These are phyloP conservation scores for Dentipellis fragilis DNA, from an alignment of 768 basidiomycete species.

Conservation along the genomic window DNA sequence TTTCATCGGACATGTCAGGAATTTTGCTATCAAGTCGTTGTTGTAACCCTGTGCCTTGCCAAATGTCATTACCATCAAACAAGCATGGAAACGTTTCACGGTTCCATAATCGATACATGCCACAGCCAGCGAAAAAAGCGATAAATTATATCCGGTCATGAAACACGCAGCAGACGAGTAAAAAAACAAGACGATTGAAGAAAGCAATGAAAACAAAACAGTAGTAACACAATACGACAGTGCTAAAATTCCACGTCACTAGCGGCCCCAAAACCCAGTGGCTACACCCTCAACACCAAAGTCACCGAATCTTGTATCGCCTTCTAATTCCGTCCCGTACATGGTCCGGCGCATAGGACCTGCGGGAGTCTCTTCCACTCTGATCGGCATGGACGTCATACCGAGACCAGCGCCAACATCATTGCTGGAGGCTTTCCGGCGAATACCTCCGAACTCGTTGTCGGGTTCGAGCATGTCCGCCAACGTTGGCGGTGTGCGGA, in stretches of 20 bases:
- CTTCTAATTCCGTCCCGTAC: conserved; percentile 79
- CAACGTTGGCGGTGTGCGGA: conserved; percentile 10
- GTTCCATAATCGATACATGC: no score
- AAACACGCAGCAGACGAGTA: no score
- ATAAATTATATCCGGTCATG: no score
- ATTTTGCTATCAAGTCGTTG: no score
- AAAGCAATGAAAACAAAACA: no score
- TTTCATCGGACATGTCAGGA: no score
- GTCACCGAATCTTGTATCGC: conserved; percentile 76
- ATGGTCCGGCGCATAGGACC: conserved; percentile 56
- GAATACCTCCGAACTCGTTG: conserved; percentile 3
- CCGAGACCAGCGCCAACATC: conserved; percentile 36
- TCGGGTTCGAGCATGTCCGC: conserved; percentile 3
- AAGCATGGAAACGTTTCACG: no score
- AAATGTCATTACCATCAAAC: no score
- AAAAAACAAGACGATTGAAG: no score
- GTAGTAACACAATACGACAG: neutral
- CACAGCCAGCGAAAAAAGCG: no score
- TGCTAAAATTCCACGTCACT: conserved; percentile 29
- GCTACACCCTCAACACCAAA: conserved; percentile 74
- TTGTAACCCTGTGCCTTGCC: no score
- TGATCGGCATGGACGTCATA: conserved; percentile 28
- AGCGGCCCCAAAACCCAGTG: conserved; percentile 55
- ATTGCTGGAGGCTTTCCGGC: conserved; percentile 23
- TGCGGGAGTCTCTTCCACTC: conserved; percentile 32